Conservation (phyloP, 805 yeast species). For the Sugiyamaella valdiviana region DNA sequence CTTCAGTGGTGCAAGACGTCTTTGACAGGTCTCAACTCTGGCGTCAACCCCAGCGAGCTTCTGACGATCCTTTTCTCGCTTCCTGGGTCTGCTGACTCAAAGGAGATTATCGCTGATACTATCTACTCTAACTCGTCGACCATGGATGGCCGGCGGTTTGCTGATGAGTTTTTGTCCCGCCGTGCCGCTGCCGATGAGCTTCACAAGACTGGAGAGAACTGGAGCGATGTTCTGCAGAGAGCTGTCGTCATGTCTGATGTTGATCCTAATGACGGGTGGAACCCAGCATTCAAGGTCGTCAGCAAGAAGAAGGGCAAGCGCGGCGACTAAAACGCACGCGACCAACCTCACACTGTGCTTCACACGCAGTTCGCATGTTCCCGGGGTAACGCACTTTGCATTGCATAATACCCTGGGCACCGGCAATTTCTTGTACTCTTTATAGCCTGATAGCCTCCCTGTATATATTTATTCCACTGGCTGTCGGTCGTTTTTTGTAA, state of each 20-base stretch:
- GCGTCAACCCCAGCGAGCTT: conserved; percentile 73
- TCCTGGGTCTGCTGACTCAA: conserved; percentile 68
- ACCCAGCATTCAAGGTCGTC: conserved; percentile 52
- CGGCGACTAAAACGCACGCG: background rate
- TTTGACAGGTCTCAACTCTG: conserved; percentile 52
- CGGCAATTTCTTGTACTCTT: background rate
- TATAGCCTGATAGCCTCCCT: background rate
- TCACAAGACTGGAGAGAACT: conserved; percentile 44
- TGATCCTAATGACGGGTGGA: conserved; percentile 32
- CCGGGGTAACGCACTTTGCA: background rate
- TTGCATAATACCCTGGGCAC: background rate
- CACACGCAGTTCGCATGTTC: no score
- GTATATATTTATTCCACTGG: background rate
- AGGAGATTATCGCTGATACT: conserved; percentile 86
- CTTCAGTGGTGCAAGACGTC: conserved; percentile 36
- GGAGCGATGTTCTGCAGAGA: conserved; percentile 64
- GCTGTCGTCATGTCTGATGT: conserved; percentile 28
- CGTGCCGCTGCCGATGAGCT: conserved; percentile 63
- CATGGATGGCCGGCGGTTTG: conserved; percentile 92
- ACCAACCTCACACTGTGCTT: background rate
- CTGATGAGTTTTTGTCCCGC: conserved; percentile 78
- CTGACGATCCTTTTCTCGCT: conserved; percentile 72
- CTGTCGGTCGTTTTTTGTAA: background rate
- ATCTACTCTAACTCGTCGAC: conserved; percentile 81
- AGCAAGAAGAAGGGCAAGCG: conserved; percentile 50